Conservation (phyloP, 1,284 basidiomycete genomes). For the Kwoniella shivajii region DNA sequence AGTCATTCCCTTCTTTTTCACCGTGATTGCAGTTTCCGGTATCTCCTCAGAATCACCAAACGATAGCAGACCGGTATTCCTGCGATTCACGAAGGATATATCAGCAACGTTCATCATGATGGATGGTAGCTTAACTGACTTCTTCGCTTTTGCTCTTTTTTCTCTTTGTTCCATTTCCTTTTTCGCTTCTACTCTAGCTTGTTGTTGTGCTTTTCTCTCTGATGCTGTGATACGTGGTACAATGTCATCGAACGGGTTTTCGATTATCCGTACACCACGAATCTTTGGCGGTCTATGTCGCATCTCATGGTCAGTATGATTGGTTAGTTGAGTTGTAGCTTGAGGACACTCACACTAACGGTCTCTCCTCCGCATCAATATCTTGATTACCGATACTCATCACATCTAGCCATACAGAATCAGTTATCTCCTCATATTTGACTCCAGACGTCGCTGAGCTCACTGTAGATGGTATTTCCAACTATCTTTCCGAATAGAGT, state of each 20-base stretch:
- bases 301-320: conserved; percentile 11
- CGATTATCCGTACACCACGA: conserved; percentile 75
- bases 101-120: not conserved
- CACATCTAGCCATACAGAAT: conserved; percentile 64
- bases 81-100: conserved; percentile 51
- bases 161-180: conserved; percentile 73
- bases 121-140: conserved; percentile 58
- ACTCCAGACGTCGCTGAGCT: conserved; percentile 51
- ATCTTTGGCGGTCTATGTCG: conserved; percentile 79
- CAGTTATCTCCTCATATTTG: conserved; percentile 5
- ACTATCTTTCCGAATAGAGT: conserved; percentile 71
- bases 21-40: conserved; percentile 57
- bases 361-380: conserved; percentile 76
- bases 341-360: conserved; percentile 69
- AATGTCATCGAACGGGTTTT: conserved; percentile 94
- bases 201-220: conserved; percentile 78
- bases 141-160: conserved; percentile 74
- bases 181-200: conserved; percentile 72
- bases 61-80: conserved; percentile 82
- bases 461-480: conserved; percentile 80
- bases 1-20: conserved; percentile 77
- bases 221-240: conserved; percentile 93
- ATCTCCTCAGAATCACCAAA: conserved; percentile 79
- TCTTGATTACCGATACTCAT: conserved; percentile 89
- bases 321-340: conserved; percentile 1